Conservation (phyloP, 2,329 filamentous ascomycete species). For the Colletotrichum destructivum region DNA sequence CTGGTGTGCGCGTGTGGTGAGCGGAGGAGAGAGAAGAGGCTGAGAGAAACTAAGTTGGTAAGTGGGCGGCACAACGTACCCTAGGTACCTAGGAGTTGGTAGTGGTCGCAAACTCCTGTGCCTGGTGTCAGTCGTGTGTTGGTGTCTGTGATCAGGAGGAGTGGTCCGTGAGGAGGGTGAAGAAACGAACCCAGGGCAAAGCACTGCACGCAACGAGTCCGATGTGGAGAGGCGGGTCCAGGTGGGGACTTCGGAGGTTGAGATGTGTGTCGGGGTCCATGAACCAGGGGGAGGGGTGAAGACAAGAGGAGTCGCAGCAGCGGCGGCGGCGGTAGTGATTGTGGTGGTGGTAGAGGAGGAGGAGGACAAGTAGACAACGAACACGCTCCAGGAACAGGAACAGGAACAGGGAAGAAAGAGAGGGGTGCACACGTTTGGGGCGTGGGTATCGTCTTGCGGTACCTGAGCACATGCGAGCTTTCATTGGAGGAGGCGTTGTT, state of each 20-base stretch:
- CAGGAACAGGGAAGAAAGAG: conserved; percentile 8
- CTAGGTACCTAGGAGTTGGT: background rate
- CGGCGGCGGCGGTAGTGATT: background rate
- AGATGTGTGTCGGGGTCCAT: conserved; percentile 32
- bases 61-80: background rate
- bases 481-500: conserved; percentile 21
- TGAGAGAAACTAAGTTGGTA: conserved; percentile 17
- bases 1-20: conserved; percentile 9
- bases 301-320: background rate
- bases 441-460: conserved; percentile 21
- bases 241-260: conserved; percentile 31
- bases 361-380: background rate
- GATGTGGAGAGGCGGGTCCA: conserved; percentile 27
- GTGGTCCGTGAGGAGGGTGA: conserved; percentile 25
- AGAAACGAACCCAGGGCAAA: conserved; percentile 35
- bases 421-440: conserved; percentile 5
- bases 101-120: conserved; percentile 14
- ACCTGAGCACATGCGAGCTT: conserved; percentile 21
- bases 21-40: background rate
- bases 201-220: conserved; percentile 27
- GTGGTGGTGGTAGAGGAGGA: background rate
- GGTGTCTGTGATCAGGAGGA: conserved; percentile 21
- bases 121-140: conserved; percentile 12
- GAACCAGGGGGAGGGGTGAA: conserved; percentile 7
- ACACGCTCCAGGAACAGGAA: conserved; percentile 12